Base-by-base conservation (phyloP, 2,329 filamentous ascomycete genomes). In the Calonectria henricotiae region DNA sequence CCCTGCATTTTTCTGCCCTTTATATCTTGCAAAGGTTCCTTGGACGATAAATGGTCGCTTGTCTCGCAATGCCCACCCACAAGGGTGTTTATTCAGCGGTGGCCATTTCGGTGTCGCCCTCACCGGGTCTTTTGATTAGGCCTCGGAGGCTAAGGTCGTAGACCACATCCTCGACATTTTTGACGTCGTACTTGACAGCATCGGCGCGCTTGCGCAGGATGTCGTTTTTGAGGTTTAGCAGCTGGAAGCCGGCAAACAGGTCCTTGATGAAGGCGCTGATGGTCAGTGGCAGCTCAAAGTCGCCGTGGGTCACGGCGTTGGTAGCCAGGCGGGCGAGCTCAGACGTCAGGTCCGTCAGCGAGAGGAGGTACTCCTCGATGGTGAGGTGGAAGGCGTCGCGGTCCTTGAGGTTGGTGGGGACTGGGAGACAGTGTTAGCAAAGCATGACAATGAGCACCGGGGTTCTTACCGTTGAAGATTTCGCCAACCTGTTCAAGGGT, bases 161-260 rank as follows among this genome's bases (percentile, higher is more conserved):
- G 62, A 98, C 96, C 13, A 99, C 95, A 80, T 98, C 96, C 86
- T 99, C 96, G 13, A 98, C 94, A 82, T 97, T 96, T 88, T 98
- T 99, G 79, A 99, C 94, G 78, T 93, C 92, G 81, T 99, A 99
- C 87, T 99, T 99, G 83, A 99, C 93, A 5, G 92, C 93, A 84
- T 99, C 96, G 67, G 94, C 94, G 72, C 94, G 89, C 85, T 95
- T 94, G 70, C 96, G 89, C 79, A 99, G 84, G 25, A 91, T 91
- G 81, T 99, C 96, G 79, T 99, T 99, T 88, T 98, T 98, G 76
- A 99, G 87, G 81, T 99, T 99, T 75, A 99, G 89, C 75, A 98
- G 90, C 88, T 98, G 96, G 85, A 99, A 99, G 17, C 96, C 96
- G 3, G 95, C 94, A 78, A 98, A 96, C 43, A 99, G 85, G 80